These are phyloP conservation scores for Vanrija sp. DNA, from an alignment of 1,284 basidiomycete species.

Conservation along the genomic window DNA sequence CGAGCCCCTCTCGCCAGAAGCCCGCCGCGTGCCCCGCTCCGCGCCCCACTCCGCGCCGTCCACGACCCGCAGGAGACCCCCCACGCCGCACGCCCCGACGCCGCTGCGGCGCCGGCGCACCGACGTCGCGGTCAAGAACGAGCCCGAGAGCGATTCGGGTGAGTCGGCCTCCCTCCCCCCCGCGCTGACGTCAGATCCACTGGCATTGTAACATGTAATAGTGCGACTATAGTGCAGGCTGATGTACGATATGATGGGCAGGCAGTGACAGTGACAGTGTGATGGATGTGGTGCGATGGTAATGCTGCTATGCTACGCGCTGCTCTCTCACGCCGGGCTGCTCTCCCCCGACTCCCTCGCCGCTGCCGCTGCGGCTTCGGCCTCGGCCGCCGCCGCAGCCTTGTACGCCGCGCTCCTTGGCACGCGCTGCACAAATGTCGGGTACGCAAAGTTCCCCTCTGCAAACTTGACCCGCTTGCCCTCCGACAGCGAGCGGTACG, in stretches of 20 bases:
- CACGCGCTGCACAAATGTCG: slow-evolving; percentile 17
- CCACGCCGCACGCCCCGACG: background rate
- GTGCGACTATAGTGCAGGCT: no score
- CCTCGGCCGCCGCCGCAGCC: background rate
- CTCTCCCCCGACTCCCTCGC: background rate
- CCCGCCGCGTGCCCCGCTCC: no score
- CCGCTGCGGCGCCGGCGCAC: background rate
- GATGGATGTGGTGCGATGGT: background rate
- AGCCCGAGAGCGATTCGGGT: slow-evolving; percentile 9
- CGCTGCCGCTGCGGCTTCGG: background rate
- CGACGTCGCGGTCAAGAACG: slow-evolving; percentile 6
- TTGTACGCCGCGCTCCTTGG: background rate
- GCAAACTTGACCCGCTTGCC: slow-evolving; percentile 42
- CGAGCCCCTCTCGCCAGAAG: no score
- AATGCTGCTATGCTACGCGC: background rate
- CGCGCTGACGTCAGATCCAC: slow-evolving; percentile 8
- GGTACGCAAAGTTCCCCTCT: slow-evolving; percentile 39
- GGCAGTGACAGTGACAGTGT: background rate
- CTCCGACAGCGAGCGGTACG: slow-evolving; percentile 41
- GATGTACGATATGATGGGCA: background rate
- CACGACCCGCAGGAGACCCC: background rate
- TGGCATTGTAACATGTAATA: slow-evolving; percentile 2
- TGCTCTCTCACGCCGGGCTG: background rate
- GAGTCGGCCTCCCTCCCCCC: background rate
- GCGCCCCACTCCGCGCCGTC: background rate